These are phyloP conservation scores for Trametes hirsuta DNA, from an alignment of 1,284 basidiomycete genomes.

Conservation along the genomic window DNA sequence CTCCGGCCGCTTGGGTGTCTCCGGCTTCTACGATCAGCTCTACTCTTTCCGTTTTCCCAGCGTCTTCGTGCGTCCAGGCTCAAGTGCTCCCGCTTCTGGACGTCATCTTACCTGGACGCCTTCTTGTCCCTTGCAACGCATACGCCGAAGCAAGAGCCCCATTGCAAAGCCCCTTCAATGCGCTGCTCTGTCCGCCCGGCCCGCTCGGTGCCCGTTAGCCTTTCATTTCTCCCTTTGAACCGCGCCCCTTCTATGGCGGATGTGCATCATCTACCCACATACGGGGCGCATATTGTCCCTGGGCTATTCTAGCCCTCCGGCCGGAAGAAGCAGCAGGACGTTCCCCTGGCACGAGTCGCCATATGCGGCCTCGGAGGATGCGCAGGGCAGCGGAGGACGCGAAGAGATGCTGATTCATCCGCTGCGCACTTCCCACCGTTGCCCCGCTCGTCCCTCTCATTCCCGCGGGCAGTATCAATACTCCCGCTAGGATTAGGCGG, in stretches of 20 bases:
- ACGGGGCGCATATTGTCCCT: background rate
- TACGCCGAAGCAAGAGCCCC: background rate
- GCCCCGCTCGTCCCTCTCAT: background rate
- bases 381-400: background rate
- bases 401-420: background rate
- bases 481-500: background rate
- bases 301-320: conserved; percentile 5
- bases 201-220: background rate
- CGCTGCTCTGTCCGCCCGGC: background rate
- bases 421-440: background rate
- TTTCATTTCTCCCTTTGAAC: conserved; percentile 2
- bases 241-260: background rate
- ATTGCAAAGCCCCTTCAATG: background rate
- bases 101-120: background rate
- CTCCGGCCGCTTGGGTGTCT: conserved; percentile 11
- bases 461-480: background rate
- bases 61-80: conserved; percentile 4
- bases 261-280: background rate
- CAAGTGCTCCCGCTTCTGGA: conserved; percentile 4
- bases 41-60: conserved; percentile 1
- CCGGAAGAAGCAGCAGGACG: background rate
- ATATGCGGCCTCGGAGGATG: background rate
- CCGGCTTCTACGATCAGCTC: conserved; percentile 12
- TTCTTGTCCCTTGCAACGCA: background rate
- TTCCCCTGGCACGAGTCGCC: background rate